phyloP scores from a whole-genome alignment of 345 rosid species.

The Adansonia digitata region DNA sequence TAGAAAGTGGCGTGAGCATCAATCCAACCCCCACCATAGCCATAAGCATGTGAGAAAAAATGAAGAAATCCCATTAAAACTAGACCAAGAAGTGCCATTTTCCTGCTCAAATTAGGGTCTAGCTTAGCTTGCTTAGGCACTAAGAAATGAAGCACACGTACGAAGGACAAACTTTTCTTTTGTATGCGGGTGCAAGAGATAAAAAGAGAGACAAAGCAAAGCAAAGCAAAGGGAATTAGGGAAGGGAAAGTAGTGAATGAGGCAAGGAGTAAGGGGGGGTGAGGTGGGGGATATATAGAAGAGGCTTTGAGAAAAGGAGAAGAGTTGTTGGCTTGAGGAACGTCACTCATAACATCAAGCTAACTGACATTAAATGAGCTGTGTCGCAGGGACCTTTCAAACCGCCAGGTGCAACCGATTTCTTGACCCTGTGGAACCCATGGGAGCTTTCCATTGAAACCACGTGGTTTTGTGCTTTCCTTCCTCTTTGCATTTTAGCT shows the following conservation, averaged over 20 bases:
- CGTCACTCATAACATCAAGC: constrained; percentile 14
- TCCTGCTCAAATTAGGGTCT: background rate
- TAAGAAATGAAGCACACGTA: background rate
- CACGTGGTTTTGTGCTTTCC: no score
- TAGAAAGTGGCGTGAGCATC: constrained; percentile 5
- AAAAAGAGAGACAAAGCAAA: background rate
- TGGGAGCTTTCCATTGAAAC: constrained; percentile 5
- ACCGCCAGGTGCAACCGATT: constrained; percentile 27
- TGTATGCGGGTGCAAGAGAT: background rate
- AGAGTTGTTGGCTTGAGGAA: constrained; percentile 4
- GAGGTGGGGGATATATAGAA: constrained; percentile 21
- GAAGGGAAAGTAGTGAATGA: background rate
- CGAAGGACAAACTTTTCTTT: background rate
- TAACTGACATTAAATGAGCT: background rate
- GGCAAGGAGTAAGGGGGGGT: background rate
- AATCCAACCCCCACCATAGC: background rate
- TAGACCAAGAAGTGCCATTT: background rate
- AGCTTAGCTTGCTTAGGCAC: background rate
- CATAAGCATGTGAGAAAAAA: background rate
- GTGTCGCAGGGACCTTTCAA: constrained; percentile 16
- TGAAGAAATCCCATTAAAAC: background rate
- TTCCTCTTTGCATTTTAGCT: no score
- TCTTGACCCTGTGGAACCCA: background rate
- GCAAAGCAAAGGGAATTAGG: no score
- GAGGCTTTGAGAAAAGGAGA: background rate